Percentiles rank a stretch among this genome's conserved stretches.
phyloP scores from a whole-genome alignment of 768 basidiomycete genomes.

The Calocybe cyanea region DNA sequence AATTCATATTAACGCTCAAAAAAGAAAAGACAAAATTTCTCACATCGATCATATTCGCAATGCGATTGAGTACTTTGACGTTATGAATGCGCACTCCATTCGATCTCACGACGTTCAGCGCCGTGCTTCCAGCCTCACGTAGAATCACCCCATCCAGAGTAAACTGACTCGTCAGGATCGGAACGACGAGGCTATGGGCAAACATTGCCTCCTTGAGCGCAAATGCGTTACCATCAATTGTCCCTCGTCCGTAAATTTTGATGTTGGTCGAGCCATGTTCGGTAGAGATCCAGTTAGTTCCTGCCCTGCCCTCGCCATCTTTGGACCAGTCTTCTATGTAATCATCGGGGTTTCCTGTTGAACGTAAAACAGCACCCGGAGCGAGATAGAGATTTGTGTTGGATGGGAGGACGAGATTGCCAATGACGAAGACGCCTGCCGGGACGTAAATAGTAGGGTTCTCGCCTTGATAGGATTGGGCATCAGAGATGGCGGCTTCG shows the following conservation, averaged over 20 bases:
- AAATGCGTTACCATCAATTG: slow-evolving; percentile 15
- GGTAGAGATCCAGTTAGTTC: slow-evolving; percentile 16
- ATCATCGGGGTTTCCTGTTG: slow-evolving; percentile 10
- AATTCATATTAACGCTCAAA: not conserved
- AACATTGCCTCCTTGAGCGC: slow-evolving; percentile 8
- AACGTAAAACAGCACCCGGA: slow-evolving; percentile 15
- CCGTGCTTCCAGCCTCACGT: slow-evolving; percentile 12
- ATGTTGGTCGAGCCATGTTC: slow-evolving; percentile 15
- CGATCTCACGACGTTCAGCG: slow-evolving; percentile 15
- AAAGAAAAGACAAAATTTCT: not conserved
- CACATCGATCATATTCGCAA: slow-evolving; percentile 13
- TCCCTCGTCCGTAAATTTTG: slow-evolving; percentile 15
- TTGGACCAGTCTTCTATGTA: slow-evolving; percentile 14
- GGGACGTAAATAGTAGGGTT: slow-evolving; percentile 15
- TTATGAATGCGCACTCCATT: slow-evolving; percentile 8
- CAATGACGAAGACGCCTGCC: slow-evolving; percentile 14
- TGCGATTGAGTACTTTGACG: slow-evolving; percentile 16
- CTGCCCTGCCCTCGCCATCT: slow-evolving; percentile 10
- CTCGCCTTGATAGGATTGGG: slow-evolving; percentile 1
- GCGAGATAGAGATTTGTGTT: slow-evolving; percentile 17
- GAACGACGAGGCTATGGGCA: slow-evolving; percentile 10
- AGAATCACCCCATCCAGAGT: slow-evolving; percentile 15
- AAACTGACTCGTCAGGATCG: slow-evolving; percentile 14
- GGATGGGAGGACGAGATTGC: slow-evolving; percentile 17
- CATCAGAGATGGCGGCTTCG: slow-evolving; percentile 11